Percentiles rank a stretch among this genome's conserved stretches.
Evolutionary conservation across 257 asterid species (phyloP).

Genomic region (Leonotis leonurus): DNA sequence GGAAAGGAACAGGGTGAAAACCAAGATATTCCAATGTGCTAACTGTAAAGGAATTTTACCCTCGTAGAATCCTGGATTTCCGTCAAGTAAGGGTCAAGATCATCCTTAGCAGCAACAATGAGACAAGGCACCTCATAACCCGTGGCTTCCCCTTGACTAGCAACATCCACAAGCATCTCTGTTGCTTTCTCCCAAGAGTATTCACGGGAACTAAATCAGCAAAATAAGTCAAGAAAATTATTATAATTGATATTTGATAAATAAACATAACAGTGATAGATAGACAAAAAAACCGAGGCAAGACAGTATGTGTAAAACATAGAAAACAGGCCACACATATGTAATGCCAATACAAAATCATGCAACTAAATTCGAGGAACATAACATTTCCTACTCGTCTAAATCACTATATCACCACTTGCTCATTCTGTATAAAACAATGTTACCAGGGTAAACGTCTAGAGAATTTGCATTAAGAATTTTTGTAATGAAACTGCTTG

Average conservation of each 20-base stretch:
- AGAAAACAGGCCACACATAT: neutral
- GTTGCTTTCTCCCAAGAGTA: conserved; percentile 79
- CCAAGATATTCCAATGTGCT: neutral
- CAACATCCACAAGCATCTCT: conserved; percentile 86
- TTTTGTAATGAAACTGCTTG: no score
- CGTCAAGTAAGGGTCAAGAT: conserved; percentile 71
- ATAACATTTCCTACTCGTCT: neutral
- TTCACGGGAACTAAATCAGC: conserved; percentile 52
- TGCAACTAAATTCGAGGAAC: neutral
- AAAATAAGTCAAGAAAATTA: neutral
- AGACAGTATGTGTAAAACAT: neutral
- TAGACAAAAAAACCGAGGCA: neutral
- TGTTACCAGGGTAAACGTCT: neutral
- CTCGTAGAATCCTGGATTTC: conserved; percentile 91
- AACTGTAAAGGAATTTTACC: conserved; percentile 35
- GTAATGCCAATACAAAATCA: neutral
- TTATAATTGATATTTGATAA: neutral
- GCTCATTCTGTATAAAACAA: neutral
- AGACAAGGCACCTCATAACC: conserved; percentile 92
- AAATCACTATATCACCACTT: neutral
- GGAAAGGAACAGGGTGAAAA: neutral
- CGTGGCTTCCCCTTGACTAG: conserved; percentile 85
- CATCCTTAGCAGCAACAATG: conserved; percentile 93
- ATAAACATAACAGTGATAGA: neutral
- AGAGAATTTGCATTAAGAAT: neutral